These are phyloP conservation scores for Mycena chlorophos DNA, from an alignment of 768 basidiomycete genomes.

Conservation along the genomic window DNA sequence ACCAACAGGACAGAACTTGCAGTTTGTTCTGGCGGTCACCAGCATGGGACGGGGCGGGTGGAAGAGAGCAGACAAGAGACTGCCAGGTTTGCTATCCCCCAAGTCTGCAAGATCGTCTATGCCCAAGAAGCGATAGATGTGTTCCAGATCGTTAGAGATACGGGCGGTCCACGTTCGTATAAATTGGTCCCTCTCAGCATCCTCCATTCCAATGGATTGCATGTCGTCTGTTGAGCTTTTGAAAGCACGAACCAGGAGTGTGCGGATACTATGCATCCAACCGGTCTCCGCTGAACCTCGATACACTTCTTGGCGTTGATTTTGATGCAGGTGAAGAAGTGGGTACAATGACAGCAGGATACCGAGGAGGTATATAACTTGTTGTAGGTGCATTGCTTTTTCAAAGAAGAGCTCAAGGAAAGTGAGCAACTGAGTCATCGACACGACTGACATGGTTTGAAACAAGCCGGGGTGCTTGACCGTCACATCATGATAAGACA, in stretches of 20 bases:
- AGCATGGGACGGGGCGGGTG: not conserved
- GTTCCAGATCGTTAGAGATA: not conserved
- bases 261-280: constrained; percentile 1
- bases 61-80: not conserved
- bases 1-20: not conserved
- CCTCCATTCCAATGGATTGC: not conserved
- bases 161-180: not conserved
- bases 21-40: not conserved
- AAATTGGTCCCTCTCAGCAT: not conserved
- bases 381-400: constrained; percentile 1
- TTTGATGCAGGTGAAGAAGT: constrained; percentile 7
- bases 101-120: no score
- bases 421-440: not conserved
- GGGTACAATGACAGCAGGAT: constrained; percentile 11
- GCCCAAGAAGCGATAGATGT: not conserved
- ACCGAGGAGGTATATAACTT: constrained; percentile 9
- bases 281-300: constrained; percentile 2
- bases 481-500: no score
- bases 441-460: no score
- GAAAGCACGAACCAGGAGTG: not conserved
- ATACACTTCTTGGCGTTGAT: constrained; percentile 2
- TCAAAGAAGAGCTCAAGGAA: constrained; percentile 8
- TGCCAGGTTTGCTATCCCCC: not conserved
- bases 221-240: not conserved
- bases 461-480: no score